Conservation (phyloP, 768 basidiomycete species). For the Cystobasidium ongulense region DNA sequence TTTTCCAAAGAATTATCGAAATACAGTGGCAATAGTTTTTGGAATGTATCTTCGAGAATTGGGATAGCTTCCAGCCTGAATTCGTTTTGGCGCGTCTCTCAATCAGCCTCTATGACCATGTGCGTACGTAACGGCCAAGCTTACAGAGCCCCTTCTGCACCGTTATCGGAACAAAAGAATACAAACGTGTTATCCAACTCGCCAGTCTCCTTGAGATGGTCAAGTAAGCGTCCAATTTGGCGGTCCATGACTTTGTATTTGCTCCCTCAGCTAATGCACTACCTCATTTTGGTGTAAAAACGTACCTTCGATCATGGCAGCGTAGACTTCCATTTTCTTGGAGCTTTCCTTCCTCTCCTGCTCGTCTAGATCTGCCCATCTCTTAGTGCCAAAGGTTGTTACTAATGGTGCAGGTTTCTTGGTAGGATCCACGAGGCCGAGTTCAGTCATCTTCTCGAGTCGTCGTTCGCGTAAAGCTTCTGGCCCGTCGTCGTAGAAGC, state of each 20-base stretch:
- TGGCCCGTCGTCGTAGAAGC: not conserved
- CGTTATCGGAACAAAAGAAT: constrained; percentile 7
- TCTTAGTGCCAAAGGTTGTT: not conserved
- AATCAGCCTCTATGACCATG: not conserved
- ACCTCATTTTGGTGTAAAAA: not conserved
- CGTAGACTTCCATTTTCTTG: not conserved
- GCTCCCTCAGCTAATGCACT: not conserved
- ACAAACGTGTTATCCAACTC: not conserved
- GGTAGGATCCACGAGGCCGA: not conserved
- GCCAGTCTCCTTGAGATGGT: not conserved
- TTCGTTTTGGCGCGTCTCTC: not conserved
- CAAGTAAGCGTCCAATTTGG: not conserved
- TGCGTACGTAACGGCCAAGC: not conserved
- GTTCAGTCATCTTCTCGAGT: not conserved
- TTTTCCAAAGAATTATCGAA: not conserved
- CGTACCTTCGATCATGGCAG: constrained; percentile 1
- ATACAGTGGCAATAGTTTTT: not conserved
- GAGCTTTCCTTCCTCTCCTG: not conserved
- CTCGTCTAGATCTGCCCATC: not conserved
- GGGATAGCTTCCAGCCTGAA: not conserved
- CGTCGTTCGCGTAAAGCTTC: not conserved
- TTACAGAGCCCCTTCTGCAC: not conserved
- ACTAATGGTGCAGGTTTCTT: not conserved
- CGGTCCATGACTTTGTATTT: not conserved
- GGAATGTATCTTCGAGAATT: not conserved